Percentiles rank a stretch among this genome's conserved stretches.
Evolutionary conservation across 345 rosid genomes (phyloP).

Genomic region (Mangifera indica): DNA sequence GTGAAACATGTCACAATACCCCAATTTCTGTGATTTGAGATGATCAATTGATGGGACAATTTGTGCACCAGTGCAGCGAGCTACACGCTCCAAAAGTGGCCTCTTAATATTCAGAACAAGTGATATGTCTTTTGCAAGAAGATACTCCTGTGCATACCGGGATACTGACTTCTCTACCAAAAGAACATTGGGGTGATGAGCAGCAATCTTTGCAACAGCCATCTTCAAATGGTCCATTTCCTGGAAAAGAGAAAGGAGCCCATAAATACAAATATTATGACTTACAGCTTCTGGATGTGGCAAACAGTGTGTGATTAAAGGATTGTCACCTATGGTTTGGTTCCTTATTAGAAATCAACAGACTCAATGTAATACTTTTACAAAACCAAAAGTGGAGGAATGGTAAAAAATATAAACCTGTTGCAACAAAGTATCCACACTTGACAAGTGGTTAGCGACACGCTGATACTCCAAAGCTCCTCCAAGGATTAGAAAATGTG

Average conservation of each 20-base stretch:
- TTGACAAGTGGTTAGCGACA: constrained; percentile 76
- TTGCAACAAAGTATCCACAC: constrained; percentile 85
- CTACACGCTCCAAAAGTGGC: constrained; percentile 89
- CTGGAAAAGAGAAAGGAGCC: constrained; percentile 41
- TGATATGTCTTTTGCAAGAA: constrained; percentile 87
- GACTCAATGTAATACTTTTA: constrained; percentile 14
- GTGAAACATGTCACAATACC: constrained; percentile 76
- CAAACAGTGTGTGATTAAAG: constrained; percentile 2
- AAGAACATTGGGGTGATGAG: constrained; percentile 80
- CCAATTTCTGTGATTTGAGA: constrained; percentile 77
- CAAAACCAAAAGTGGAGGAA: constrained; percentile 22
- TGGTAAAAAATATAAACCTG: constrained; percentile 56
- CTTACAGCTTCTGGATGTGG: not conserved
- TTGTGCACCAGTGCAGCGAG: constrained; percentile 94
- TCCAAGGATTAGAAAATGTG: constrained; percentile 78
- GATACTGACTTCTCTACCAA: constrained; percentile 98
- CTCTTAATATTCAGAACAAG: constrained; percentile 90
- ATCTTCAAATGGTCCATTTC: constrained; percentile 99
- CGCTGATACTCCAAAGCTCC: constrained; percentile 98
- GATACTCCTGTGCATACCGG: constrained; percentile 88
- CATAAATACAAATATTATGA: constrained; percentile 16
- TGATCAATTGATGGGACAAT: constrained; percentile 91
- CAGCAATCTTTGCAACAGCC: constrained; percentile 90
- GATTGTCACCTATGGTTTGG: constrained; percentile 16
- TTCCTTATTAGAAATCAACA: constrained; percentile 11